Conservation (phyloP, 129 eudicot species). For the Flaveria trinervia region DNA sequence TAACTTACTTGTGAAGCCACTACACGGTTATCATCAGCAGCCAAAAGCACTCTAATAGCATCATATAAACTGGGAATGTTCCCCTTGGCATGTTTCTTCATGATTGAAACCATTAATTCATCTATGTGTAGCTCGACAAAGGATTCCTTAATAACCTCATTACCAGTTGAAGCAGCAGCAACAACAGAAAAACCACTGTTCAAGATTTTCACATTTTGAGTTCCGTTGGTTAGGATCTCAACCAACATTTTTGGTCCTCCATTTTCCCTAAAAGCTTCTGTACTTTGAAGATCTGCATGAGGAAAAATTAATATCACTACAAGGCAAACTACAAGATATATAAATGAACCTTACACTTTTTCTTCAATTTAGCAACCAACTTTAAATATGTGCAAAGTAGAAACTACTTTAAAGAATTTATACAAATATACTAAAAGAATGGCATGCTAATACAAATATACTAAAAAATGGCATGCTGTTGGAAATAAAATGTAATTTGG, state of each 20-base stretch:
- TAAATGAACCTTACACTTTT: neutral
- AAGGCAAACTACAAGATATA: neutral
- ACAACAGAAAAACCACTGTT: conserved; percentile 72
- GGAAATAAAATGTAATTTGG: neutral
- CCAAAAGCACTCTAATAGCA: conserved; percentile 75
- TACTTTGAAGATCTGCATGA: conserved; percentile 77
- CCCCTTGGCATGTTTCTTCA: conserved; percentile 54
- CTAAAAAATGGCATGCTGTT: neutral
- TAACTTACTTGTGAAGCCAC: conserved; percentile 90
- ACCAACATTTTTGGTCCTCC: conserved; percentile 72
- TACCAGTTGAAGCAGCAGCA: conserved; percentile 90
- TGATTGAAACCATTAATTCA: conserved; percentile 52
- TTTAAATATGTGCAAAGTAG: neutral
- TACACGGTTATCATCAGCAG: conserved; percentile 91
- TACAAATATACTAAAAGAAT: neutral
- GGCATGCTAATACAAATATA: neutral
- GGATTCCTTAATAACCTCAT: conserved; percentile 85
- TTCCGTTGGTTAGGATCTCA: conserved; percentile 49
- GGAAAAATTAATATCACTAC: neutral
- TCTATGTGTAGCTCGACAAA: conserved; percentile 80
- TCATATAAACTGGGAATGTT: conserved; percentile 68
- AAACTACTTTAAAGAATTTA: neutral
- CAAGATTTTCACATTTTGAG: conserved; percentile 50
- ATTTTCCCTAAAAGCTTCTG: conserved; percentile 63
- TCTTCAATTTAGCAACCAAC: neutral